phyloP scores from a whole-genome alignment of 805 yeast species.

The Scheffersomyces amazonensis region DNA sequence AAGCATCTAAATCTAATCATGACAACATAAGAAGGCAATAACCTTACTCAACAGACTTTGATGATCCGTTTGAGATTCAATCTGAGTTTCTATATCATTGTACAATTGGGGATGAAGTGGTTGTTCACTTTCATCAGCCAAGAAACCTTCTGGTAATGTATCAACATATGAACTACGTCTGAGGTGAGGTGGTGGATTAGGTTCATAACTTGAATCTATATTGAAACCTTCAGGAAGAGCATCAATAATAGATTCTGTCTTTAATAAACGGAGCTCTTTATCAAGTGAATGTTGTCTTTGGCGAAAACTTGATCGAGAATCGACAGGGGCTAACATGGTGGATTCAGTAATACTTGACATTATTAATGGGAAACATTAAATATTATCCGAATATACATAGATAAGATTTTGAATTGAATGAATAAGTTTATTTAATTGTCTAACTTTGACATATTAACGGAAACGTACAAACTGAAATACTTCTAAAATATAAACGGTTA shows the following conservation, averaged over 20 bases:
- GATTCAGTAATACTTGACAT: slow-evolving; percentile 53
- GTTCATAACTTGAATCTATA: not conserved
- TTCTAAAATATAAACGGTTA: no score
- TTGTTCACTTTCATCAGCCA: no score
- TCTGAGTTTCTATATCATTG: not conserved
- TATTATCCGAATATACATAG: no score
- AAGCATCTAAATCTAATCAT: not conserved
- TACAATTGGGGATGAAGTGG: not conserved
- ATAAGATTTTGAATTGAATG: no score
- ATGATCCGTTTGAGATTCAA: not conserved
- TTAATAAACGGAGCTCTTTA: slow-evolving; percentile 5
- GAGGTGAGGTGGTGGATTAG: no score
- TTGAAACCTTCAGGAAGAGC: slow-evolving; percentile 20
- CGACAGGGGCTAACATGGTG: not conserved
- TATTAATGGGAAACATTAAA: no score
- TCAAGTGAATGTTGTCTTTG: not conserved
- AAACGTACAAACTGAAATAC: no score
- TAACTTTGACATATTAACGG: no score
- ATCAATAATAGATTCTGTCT: slow-evolving; percentile 17
- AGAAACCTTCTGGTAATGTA: no score
- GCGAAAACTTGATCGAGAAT: not conserved
- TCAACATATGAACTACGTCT: no score
- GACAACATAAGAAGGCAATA: not conserved
- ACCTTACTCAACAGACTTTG: not conserved
- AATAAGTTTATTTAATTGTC: no score